Conservation (phyloP, 2,329 filamentous ascomycete species). For the Penicillium sp. region DNA sequence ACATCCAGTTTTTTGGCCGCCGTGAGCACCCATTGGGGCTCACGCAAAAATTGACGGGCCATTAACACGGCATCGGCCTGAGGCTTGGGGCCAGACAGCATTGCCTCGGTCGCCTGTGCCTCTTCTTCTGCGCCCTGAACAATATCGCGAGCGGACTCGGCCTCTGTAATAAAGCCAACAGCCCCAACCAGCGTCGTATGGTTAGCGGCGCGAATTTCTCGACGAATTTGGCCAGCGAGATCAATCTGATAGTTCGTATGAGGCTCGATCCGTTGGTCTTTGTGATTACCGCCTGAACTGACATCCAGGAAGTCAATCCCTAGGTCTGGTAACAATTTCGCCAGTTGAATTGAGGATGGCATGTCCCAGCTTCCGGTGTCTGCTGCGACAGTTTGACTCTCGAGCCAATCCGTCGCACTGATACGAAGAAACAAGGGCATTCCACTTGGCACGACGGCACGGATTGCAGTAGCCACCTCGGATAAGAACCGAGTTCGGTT, state of each 20-base stretch:
- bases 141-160: constrained; percentile 51
- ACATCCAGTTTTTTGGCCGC: constrained; percentile 51
- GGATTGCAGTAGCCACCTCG: constrained; percentile 61
- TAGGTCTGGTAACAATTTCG: constrained; percentile 40
- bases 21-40: constrained; percentile 55
- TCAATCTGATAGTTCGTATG: constrained; percentile 52
- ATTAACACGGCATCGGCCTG: constrained; percentile 52
- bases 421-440: constrained; percentile 73
- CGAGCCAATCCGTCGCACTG: constrained; percentile 70
- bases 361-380: constrained; percentile 41
- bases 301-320: constrained; percentile 49
- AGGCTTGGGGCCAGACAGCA: constrained; percentile 29
- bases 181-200: constrained; percentile 50
- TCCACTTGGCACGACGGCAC: constrained; percentile 59
- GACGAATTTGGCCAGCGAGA: constrained; percentile 48
- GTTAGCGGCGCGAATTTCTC: constrained; percentile 36
- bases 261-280: constrained; percentile 44
- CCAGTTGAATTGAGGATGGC: constrained; percentile 39
- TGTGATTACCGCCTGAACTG: constrained; percentile 47
- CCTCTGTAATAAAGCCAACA: constrained; percentile 54
- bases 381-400: constrained; percentile 38
- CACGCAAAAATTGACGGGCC: constrained; percentile 54
- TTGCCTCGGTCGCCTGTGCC: constrained; percentile 24
- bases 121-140: constrained; percentile 38
- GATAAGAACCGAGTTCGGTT: constrained; percentile 67